Evolutionary conservation across 2,329 filamentous ascomycete genomes (phyloP), one percentile per base, ranked within the genome.

Genomic region (Ceratocystis cubensis): DNA sequence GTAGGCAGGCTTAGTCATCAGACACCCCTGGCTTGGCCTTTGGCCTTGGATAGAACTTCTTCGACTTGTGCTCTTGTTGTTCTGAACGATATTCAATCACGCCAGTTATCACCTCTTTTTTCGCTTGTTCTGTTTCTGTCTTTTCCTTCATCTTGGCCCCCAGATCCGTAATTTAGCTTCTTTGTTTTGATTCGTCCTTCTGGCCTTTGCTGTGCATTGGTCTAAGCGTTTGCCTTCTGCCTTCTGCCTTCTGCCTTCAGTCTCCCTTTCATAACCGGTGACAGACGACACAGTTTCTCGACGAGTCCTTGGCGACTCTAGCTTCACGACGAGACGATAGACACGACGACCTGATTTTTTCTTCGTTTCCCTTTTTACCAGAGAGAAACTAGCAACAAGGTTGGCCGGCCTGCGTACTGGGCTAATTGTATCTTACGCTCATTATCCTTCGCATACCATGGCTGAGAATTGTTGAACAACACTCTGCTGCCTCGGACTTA

Each of bases 381-480:
- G 37, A 15, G 37, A 41, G 5, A 41, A 3, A 41, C 10, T 15
- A 13, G 37, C 37, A 41, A 41, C 3, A 15, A 15, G 37, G 1
- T 41, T 41, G 37, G 5, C 37, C 37, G 13, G 48, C 48, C 48
- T 20, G 17, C 6, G 15, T 15, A 4, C 53, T 7, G 17, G 56
- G n/a, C 13, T 59, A 15, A 13, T 3, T 59, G 17, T 20, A 59
- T 28, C 6, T 30, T 30, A 8, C 33, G 56, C 15, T 28, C 15
- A 59, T 5, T 4, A 41, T 41, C 17, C 6, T 59, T 37, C 17
- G 56, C 30, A 37, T 30, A 59, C 28, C 56, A 59, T 59, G 56
- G 56, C 56, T 20, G 56, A 37, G 17, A 7, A 30, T 59, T 59
- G 56, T 59, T 59, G 56, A 59, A 37, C 56, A 37, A 59, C 25